These are phyloP conservation scores for Xylaria longipes DNA, from an alignment of 495 filamentous ascomycete species.

Conservation along the genomic window DNA sequence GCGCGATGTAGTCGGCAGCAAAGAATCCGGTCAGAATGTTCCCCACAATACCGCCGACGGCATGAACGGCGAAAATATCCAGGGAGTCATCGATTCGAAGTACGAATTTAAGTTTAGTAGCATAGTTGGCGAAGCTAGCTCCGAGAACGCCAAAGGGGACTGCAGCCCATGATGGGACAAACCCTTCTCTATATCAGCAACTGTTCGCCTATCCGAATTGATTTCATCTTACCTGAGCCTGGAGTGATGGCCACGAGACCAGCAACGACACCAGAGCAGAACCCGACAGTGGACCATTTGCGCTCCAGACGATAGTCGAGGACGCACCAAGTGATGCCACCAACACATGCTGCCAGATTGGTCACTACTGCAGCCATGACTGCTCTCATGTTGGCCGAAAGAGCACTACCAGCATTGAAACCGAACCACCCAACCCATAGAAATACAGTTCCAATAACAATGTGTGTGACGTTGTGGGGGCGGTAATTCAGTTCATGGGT, in stretches of 20 bases:
- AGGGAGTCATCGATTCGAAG: slow-evolving; percentile 86
- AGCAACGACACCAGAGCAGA: slow-evolving; percentile 93
- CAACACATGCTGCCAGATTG: slow-evolving; percentile 79
- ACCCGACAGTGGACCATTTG: slow-evolving; percentile 97
- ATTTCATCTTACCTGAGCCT: slow-evolving; percentile 62
- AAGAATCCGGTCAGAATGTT: slow-evolving; percentile 92
- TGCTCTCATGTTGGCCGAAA: slow-evolving; percentile 86
- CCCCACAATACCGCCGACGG: slow-evolving; percentile 84
- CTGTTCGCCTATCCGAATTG: neutral
- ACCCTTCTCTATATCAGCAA: slow-evolving; percentile 56
- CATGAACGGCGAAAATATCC: slow-evolving; percentile 95
- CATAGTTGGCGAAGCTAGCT: slow-evolving; percentile 88
- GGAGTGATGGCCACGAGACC: slow-evolving; percentile 94
- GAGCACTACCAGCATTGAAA: slow-evolving; percentile 95
- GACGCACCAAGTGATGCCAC: slow-evolving; percentile 93
- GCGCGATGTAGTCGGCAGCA: slow-evolving; percentile 89
- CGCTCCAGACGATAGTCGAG: slow-evolving; percentile 92
- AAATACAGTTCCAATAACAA: slow-evolving; percentile 96
- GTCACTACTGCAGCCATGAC: slow-evolving; percentile 78
- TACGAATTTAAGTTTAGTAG: slow-evolving; percentile 94
- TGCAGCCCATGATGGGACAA: slow-evolving; percentile 91
- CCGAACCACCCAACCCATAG: slow-evolving; percentile 99
- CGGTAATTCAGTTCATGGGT: slow-evolving; percentile 94
- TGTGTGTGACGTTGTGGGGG: slow-evolving; percentile 96
- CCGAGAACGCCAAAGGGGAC: slow-evolving; percentile 87